Percentiles rank a stretch among this genome's conserved stretches.
These are phyloP conservation scores for carrot (Daucus carota) DNA, from an alignment of 129 eudicot species.

Conservation along the genomic window DNA sequence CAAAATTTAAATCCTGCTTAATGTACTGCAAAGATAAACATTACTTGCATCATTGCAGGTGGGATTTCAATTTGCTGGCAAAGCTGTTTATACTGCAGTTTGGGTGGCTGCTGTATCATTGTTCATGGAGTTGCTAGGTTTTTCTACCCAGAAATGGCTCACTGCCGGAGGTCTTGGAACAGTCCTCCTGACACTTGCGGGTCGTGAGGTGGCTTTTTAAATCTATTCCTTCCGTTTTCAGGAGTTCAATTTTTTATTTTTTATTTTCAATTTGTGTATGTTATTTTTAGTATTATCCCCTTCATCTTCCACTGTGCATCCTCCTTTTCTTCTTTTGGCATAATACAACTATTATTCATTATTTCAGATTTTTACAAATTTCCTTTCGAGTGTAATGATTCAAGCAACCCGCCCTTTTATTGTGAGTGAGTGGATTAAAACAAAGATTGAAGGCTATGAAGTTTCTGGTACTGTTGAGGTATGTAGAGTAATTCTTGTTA, in stretches of 20 bases:
- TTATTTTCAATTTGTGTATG: background rate
- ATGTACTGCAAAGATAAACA: conserved; percentile 1
- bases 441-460: conserved; percentile 95
- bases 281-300: background rate
- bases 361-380: conserved; percentile 80
- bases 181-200: conserved; percentile 90
- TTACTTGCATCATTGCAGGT: conserved; percentile 40
- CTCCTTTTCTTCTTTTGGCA: background rate
- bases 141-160: conserved; percentile 95
- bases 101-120: conserved; percentile 98
- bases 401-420: conserved; percentile 96
- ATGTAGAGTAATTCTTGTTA: conserved; percentile 13
- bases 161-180: conserved; percentile 99
- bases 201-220: conserved; percentile 72
- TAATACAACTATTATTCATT: conserved; percentile 8
- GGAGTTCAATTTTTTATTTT: background rate
- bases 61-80: conserved; percentile 94
- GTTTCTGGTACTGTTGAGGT: conserved; percentile 99
- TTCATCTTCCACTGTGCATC: background rate
- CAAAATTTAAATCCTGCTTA: background rate
- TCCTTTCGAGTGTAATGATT: conserved; percentile 91
- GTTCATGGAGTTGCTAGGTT: conserved; percentile 93
- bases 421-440: conserved; percentile 87
- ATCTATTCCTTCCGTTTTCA: background rate
- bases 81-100: conserved; percentile 78